Evolutionary conservation across 1,284 basidiomycete species (phyloP), one percentile per base, ranked within the genome.

Genomic region (Moesziomyces antarcticus): DNA sequence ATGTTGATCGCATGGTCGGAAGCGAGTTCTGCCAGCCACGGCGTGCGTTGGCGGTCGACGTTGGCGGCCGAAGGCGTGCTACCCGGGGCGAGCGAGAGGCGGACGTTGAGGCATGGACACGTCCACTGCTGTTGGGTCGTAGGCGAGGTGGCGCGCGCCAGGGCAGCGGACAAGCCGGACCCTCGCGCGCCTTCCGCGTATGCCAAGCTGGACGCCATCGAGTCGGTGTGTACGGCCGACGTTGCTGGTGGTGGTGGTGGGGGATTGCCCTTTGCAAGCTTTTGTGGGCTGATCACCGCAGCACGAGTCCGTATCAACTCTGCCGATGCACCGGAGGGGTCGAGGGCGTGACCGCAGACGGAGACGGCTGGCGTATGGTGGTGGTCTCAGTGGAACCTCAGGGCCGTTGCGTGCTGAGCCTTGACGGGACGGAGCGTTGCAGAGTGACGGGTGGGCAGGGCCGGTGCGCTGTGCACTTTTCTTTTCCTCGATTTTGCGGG

Each of bases 91-190:
- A 75, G 47, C 3, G 50, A 51, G 7, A 75, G 63, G 13, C 68
- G 73, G 9, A 71, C 30, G 47, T 75, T 71, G 60, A 75, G 68
- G 27, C 67, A 75, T 13, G 60, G 64, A 45, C 68, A 75, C 4
- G 67, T 61, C 73, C 68, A 71, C 43, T 75, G 53, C 37, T 75
- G 53, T 22, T 44, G 56, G 46, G 54, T 50, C 27, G 67, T 45
- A 5, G 60, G 22, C 10, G 60, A 41, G 1, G 49, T 21, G 11
- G 51, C 49, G 24, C 59, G 55, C 22, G 52, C 48, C 42, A 62
- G 40, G 33, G 58, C 67, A 37, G 61, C 50, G 20, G 66, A 63
- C 48, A 62, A 33, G 20, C 49, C 66, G 5, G 56, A 69, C 56
- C 43, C 40, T 8, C 42, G 35, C 13, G 58, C 16, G 22, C 41